Conservation (phyloP, 331 rosid species). For the Quercus lobata region DNA sequence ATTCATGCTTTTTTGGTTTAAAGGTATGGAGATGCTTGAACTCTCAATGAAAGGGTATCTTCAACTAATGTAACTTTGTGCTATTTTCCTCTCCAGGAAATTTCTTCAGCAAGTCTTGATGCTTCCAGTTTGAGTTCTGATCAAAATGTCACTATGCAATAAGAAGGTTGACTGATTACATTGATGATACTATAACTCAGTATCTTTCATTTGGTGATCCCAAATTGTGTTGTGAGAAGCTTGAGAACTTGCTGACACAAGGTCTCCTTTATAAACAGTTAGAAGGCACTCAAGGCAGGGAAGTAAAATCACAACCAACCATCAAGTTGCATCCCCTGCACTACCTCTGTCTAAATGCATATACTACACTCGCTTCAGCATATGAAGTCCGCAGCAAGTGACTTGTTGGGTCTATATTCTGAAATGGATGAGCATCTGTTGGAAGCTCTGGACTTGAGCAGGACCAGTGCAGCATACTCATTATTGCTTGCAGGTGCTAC, state of each 20-base stretch:
- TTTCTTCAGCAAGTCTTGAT: conserved; percentile 26
- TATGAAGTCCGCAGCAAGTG: conserved; percentile 51
- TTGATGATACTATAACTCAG: conserved; percentile 48
- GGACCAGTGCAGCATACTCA: conserved; percentile 61
- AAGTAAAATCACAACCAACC: conserved; percentile 26
- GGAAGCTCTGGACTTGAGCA: conserved; percentile 43
- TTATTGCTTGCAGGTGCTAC: conserved; percentile 67
- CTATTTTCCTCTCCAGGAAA: conserved; percentile 42
- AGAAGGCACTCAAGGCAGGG: conserved; percentile 11
- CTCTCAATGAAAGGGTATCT: not conserved
- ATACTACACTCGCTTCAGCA: conserved; percentile 66
- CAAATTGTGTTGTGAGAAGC: conserved; percentile 49
- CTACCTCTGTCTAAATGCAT: conserved; percentile 56
- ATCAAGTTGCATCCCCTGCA: conserved; percentile 60
- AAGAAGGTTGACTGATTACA: conserved; percentile 31
- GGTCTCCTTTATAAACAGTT: conserved; percentile 34
- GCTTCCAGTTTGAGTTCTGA: conserved; percentile 25
- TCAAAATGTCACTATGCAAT: conserved; percentile 27
- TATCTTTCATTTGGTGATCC: conserved; percentile 58
- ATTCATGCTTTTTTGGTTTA: not conserved
- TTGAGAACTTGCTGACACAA: conserved; percentile 43
- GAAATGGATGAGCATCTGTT: conserved; percentile 14
- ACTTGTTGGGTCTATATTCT: conserved; percentile 26
- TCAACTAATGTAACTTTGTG: not conserved
- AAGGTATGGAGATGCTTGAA: not conserved